These are phyloP conservation scores for Entelexis paramagnoliae DNA, from an alignment of 1,139 yeast species.

Conservation along the genomic window DNA sequence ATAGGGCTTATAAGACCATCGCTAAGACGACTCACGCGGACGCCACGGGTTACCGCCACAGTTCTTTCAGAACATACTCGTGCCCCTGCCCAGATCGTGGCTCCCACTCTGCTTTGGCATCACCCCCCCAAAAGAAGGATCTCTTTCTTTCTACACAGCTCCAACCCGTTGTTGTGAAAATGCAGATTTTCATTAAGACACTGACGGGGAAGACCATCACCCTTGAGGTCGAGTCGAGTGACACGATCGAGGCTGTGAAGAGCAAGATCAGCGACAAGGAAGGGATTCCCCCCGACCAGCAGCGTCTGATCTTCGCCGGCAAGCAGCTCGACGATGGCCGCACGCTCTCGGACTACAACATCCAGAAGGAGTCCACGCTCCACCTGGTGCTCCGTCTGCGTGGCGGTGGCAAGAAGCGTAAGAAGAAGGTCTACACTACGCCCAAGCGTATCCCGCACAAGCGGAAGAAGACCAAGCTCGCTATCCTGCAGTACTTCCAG, in stretches of 20 bases:
- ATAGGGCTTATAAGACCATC: not conserved
- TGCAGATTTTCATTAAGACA: slow-evolving; percentile 99
- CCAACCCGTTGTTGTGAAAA: slow-evolving; percentile 29
- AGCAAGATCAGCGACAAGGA: slow-evolving; percentile 98
- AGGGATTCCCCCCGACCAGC: slow-evolving; percentile 99
- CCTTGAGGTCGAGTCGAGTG: slow-evolving; percentile 97
- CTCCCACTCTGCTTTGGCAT: slow-evolving; percentile 13
- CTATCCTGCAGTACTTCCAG: slow-evolving; percentile 99
- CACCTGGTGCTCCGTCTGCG: slow-evolving; percentile 97
- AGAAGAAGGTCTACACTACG: slow-evolving; percentile 99
- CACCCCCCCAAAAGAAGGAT: slow-evolving; percentile 6
- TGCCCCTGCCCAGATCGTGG: not conserved
- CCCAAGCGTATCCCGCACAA: slow-evolving; percentile 99
- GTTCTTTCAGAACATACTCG: not conserved
- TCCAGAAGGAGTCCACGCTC: slow-evolving; percentile 98
- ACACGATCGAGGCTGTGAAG: slow-evolving; percentile 98
- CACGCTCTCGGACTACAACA: slow-evolving; percentile 98
- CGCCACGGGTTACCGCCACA: not conserved
- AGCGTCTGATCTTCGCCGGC: slow-evolving; percentile 99
- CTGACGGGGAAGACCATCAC: slow-evolving; percentile 98
- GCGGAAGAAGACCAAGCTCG: slow-evolving; percentile 98
- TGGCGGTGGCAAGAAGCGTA: slow-evolving; percentile 99
- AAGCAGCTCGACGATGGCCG: slow-evolving; percentile 99
- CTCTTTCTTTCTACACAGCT: slow-evolving; percentile 8
- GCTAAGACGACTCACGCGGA: not conserved